Base-by-base conservation (phyloP, 441 rosid genomes). In the Erodium moschatum region DNA sequence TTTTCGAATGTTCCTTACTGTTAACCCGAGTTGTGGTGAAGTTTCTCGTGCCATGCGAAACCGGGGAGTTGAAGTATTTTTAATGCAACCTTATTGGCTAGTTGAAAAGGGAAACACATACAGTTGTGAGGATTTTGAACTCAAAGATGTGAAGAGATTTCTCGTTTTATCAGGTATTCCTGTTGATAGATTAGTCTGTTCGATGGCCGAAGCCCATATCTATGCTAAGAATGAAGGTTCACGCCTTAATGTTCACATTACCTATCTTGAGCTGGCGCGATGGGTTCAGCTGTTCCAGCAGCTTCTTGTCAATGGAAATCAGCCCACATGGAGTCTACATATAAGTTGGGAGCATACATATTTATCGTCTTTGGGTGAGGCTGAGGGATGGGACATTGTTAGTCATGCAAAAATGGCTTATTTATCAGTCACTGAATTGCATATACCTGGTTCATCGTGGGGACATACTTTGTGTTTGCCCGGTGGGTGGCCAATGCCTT, bases 31-130 rank as follows among this genome's bases (percentile, higher is more conserved):
- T 73, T 85, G 75, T 77, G 99, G 99, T 70, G 97, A 95, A 74
- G 89, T 91, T 69, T 95, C 99, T 44, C 85, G 99, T 69, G 99
- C 99, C 65, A 95, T 95, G 99, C 83, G 99, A 74, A 95, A 95
- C 77, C 88, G 99, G 76, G 99, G 99, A 67, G 97, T 91, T 71
- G 99, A 95, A 82, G 85, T 91, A 76, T 95, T 74, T 78, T 81
- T 95, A 92, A 88, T 91, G 99, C 91, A 83, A 69, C 99, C 97
- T 9, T 84, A 84, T 75, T 95, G 97, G 97, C 83, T 84, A 65
- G 75, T 85, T 65, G 85, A 83, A 38, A 84, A 83, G 73, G 80
- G 68, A 72, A 67, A 68, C 60, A 81, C 66, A 72, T 75, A 73
- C 64, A 74, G 67, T 70, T 66, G 79, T 74, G 84, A 82, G 68